Base-by-base conservation (phyloP, 2,329 filamentous ascomycete species). In the Plectosphaerella sp. region DNA sequence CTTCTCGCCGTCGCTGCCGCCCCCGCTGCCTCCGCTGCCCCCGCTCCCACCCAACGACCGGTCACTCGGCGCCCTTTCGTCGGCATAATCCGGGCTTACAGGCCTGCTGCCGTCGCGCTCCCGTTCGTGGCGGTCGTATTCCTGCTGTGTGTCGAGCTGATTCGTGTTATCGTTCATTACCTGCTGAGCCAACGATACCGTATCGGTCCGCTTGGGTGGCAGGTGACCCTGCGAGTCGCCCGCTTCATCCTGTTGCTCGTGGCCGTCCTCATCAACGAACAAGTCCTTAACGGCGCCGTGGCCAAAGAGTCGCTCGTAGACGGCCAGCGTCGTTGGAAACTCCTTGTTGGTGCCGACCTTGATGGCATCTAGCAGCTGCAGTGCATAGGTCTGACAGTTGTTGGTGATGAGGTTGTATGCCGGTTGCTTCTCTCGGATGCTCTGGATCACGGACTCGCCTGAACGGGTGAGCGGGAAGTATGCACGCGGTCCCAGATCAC, bases 371-470 rank as follows among this genome's bases (percentile, higher is more conserved):
- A 83, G 72, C 14, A 82, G 64, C 45, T 72, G 66, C 14, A 80
- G 59, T 0, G 77, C 79, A 54, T 78, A 83, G 16, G 77, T 82
- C 57, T 83, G 80, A 61, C 80, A 83, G 63, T 83, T 83, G 62
- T 83, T 83, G 56, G 70, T 77, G 61, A 83, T 82, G 51, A 83
- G 70, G 50, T 82, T 82, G 63, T 83, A 83, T 1, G 67, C 75
- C 0, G 78, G 72, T 10, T 72, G 70, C 48, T 67, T 72, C 35
- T 71, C 63, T 7, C 79, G 66, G 60, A 83, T 82, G 15, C 72
- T 71, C 18, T 75, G 70, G 36, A 83, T 82, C 0, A 77, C 74
- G 57, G 74, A 75, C 52, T 82, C 78, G 16, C 73, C 77, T 77
- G 50, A 8, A 41, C 45, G 36, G 16, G 41, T 45, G 12, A 16